A percentile compares a stretch with the other conserved stretches of the same genome.
These are phyloP conservation scores for Collariella sp. DNA, from an alignment of 495 filamentous ascomycete species.

Conservation along the genomic window DNA sequence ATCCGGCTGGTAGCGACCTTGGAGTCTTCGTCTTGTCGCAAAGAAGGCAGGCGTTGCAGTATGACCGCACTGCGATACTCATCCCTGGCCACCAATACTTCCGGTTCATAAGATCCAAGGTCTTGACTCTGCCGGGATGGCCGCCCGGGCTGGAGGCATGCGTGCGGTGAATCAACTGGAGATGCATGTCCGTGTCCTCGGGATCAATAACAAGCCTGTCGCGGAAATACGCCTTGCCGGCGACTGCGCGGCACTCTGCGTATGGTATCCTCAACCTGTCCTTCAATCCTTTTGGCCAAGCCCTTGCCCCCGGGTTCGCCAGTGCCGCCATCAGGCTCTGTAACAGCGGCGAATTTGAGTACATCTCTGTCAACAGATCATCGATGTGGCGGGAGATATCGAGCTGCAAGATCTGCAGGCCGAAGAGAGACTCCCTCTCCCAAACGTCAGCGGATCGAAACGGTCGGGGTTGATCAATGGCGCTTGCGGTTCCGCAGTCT, in stretches of 20 bases:
- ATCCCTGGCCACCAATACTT: not conserved
- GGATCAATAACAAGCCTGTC: not conserved
- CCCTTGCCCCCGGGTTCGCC: not conserved
- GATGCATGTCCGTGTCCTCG: not conserved
- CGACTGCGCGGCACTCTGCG: not conserved
- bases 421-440: no score
- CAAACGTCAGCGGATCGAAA: not conserved
- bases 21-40: not conserved
- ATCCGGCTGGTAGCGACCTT: not conserved
- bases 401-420: not conserved
- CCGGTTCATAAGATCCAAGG: not conserved
- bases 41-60: not conserved
- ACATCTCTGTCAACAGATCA: not conserved
- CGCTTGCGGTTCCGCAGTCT: not conserved
- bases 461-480: not conserved
- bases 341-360: not conserved
- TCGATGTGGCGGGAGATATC: not conserved
- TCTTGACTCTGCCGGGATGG: not conserved
- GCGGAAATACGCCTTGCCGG: not conserved
- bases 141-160: not conserved
- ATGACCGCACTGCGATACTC: not conserved
- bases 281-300: not conserved
- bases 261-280: not conserved
- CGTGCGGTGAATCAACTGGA: not conserved
- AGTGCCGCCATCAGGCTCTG: not conserved